These are phyloP conservation scores for Penicillium crystallinum DNA, from an alignment of 495 filamentous ascomycete species.

Conservation along the genomic window DNA sequence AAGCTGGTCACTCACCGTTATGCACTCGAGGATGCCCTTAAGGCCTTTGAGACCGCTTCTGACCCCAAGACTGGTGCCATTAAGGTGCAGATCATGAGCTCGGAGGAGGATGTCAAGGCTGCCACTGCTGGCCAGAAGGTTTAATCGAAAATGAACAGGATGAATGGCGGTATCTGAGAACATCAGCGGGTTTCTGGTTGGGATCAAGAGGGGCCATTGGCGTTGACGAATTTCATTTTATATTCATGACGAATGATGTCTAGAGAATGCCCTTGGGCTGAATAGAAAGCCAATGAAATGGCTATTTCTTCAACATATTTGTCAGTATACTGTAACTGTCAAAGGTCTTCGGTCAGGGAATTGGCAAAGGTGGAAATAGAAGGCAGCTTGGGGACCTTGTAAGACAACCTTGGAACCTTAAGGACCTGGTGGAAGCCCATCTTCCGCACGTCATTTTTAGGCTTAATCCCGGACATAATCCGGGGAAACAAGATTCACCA, in stretches of 20 bases:
- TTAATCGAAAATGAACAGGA: slow-evolving; percentile 9
- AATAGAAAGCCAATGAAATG: slow-evolving; percentile 15
- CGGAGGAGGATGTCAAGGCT: slow-evolving; percentile 41
- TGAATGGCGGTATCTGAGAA: not conserved
- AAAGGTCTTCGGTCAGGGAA: not conserved
- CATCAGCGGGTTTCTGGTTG: slow-evolving; percentile 6
- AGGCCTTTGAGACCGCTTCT: slow-evolving; percentile 82
- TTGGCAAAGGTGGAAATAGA: too few species aligned
- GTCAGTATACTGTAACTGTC: not conserved
- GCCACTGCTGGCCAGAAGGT: slow-evolving; percentile 35
- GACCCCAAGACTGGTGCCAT: slow-evolving; percentile 90
- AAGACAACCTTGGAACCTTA: not conserved
- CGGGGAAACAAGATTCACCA: not conserved
- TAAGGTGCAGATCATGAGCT: slow-evolving; percentile 80
- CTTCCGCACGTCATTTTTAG: not conserved
- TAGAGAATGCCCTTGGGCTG: slow-evolving; percentile 18
- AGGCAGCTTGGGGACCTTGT: not conserved
- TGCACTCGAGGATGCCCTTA: slow-evolving; percentile 74
- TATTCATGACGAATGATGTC: slow-evolving; percentile 14
- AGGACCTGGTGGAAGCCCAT: not conserved
- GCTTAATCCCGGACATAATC: not conserved
- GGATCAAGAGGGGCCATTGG: not conserved
- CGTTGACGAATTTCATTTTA: slow-evolving; percentile 14
- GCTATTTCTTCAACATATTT: slow-evolving; percentile 3
- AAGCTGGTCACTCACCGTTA: slow-evolving; percentile 86